Base-by-base conservation (phyloP, 768 basidiomycete species). In the Megacollybia marginata region DNA sequence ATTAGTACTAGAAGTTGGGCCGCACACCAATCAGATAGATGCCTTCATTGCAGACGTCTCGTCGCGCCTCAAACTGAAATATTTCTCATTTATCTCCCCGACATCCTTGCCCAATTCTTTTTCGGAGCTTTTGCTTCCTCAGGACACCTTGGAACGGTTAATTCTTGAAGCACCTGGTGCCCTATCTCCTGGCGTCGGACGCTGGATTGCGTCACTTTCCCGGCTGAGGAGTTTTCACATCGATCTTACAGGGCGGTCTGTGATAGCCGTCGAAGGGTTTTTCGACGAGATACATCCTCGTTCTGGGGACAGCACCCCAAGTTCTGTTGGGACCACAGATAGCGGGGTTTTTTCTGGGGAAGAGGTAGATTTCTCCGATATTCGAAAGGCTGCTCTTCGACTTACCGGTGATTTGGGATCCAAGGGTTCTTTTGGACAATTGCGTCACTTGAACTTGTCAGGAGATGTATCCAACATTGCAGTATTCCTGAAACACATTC, bases 341-440 rank as follows among this genome's bases (percentile, higher is more conserved):
- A 87, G 83, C 56, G 85, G 86, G 38, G 78, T 88, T 52, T 88
- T 85, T 69, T 87, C 85, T 48, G 79, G 75, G 46, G 85, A 88
- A 54, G 87, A 89, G 54, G 67, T 82, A 51, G 88, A 90, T 62
- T 88, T 88, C 56, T 77, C 82, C 36, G 81, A 85, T 52, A 79
- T 84, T 50, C 81, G 83, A 57, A 87, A 83, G 65, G 83, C 85
- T 20, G 73, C 76, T 18, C 72, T 83, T 56, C 76, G 78, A 51
- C 66, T 87, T 54, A 83, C 82, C 5, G 80, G 76, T 20, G 82
- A 85, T 59, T 65, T 77, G 47, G 73, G 71, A 38, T 70, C 76
- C 44, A 73, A 72, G 54, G 74, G 74, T 33, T 75, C 78, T 9
- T 90, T 87, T 61, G 62, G 71, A 13, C 69, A 73, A 46, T 67